Evolutionary conservation across 2,329 filamentous ascomycete species (phyloP).

Genomic region (Biscogniauxia mediterranea): DNA sequence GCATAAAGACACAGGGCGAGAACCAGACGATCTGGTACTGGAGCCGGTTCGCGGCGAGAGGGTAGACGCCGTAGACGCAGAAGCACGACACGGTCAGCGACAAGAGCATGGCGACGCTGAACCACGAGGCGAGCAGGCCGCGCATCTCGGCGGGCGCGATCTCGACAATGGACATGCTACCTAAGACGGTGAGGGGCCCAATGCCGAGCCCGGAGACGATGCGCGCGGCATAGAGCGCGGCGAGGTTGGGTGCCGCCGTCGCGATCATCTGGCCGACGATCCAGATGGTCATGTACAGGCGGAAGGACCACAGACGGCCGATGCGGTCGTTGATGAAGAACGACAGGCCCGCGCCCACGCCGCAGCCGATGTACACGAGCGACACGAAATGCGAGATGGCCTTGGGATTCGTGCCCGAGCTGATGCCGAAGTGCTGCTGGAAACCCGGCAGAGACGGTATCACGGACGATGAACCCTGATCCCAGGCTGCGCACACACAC

Average conservation of each 20-base stretch:
- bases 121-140: background rate
- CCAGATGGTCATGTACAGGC: constrained; percentile 36
- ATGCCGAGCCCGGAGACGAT: constrained; percentile 2
- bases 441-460: constrained; percentile 37
- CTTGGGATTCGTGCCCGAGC: constrained; percentile 25
- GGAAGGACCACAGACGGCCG: constrained; percentile 22
- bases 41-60: background rate
- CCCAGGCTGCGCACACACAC: constrained; percentile 27
- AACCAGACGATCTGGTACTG: constrained; percentile 1
- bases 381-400: constrained; percentile 38
- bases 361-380: constrained; percentile 33
- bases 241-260: background rate
- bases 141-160: constrained; percentile 3
- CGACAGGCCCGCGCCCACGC: constrained; percentile 30
- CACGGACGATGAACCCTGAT: constrained; percentile 32
- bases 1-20: background rate
- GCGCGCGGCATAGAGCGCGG: constrained; percentile 1
- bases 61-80: background rate
- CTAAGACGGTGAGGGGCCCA: background rate
- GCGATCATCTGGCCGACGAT: constrained; percentile 32
- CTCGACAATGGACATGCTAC: background rate
- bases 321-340: constrained; percentile 35
- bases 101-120: constrained; percentile 1
- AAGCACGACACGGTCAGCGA: background rate
- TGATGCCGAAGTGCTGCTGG: constrained; percentile 34